These are phyloP conservation scores for Poa annua DNA, from an alignment of 176 grass and related monocot species.

Conservation along the genomic window DNA sequence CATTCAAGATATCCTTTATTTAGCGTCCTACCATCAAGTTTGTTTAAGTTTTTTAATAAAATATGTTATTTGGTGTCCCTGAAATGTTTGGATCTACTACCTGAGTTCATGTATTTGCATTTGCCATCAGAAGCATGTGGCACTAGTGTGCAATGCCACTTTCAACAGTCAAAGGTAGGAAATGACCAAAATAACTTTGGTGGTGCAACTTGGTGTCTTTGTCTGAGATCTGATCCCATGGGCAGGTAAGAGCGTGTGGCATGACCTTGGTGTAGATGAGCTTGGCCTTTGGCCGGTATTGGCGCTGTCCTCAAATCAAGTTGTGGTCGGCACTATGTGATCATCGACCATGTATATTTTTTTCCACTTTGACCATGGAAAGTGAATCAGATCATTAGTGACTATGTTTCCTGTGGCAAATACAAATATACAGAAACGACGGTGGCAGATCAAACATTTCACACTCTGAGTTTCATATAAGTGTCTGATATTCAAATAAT, in stretches of 20 bases:
- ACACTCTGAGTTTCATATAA: conserved; percentile 2
- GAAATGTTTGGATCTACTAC: not conserved
- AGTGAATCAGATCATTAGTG: not conserved
- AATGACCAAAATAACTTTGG: not conserved
- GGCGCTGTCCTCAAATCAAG: conserved; percentile 4
- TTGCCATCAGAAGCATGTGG: conserved; percentile 2
- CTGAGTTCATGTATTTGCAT: not conserved
- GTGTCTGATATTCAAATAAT: conserved; percentile 2
- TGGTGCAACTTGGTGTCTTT: not conserved
- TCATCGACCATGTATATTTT: not conserved
- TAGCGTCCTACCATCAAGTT: not conserved
- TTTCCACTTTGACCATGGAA: not conserved
- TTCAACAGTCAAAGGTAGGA: not conserved
- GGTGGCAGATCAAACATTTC: conserved; percentile 6
- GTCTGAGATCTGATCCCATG: not conserved
- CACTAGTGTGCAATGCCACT: conserved; percentile 21
- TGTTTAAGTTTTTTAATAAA: not conserved
- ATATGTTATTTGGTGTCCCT: not conserved
- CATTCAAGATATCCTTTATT: conserved; percentile 87
- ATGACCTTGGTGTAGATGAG: conserved; percentile 21
- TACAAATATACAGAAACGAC: not conserved
- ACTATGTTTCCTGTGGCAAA: not conserved
- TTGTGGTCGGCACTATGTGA: not conserved
- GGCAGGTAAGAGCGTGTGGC: not conserved
- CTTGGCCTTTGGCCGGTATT: not conserved